Base-by-base conservation (phyloP, 164 flowering plant genomes). In the Umbellularia californica region DNA sequence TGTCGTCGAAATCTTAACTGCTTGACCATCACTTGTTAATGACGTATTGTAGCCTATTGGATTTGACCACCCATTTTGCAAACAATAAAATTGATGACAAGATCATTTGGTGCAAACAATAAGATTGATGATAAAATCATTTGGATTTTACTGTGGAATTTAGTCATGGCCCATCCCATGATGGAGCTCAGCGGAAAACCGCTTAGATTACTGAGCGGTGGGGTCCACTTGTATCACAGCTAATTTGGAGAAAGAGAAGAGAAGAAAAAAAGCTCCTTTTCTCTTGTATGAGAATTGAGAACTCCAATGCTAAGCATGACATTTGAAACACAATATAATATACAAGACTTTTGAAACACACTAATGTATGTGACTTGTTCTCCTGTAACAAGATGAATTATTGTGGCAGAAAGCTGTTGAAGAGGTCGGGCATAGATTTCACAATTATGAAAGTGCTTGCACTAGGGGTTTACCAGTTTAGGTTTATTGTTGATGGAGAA, bases 391-490 rank as follows among this genome's bases (percentile, higher is more conserved):
- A 12, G 58, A 11, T 17, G 3, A 52, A 12, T 51, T 51, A 2
- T 30, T 69, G 66, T 47, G 62, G 67, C 90, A 91, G 97, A 82
- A 84, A 81, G 74, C 83, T 82, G 27, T 76, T 92, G 86, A 88
- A 91, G 83, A 86, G 84, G 81, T 90, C 97, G 22, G 97, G 98
- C 22, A 91, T 91, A 82, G 98, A 95, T 76, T 92, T 88, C 79
- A 85, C 86, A 30, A 85, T 93, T 22, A 81, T 95, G 92, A 88
- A 88, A 75, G 95, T 93, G 55, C 92, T 95, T 35, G 92, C 98
- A 17, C 89, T 97, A 2, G 98, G 98, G 41, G 91, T 90, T 69
- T 95, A 92, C 79, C 94, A 88, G 74, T 95, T 89, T 72, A 83
- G 90, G 77, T 92, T 91, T 75, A 77, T 93, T 75, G 95, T 91